Percentiles rank a stretch among this genome's conserved stretches.
These are phyloP conservation scores for Colletotrichum endophyticum DNA, from an alignment of 2,329 filamentous ascomycete genomes.

Conservation along the genomic window DNA sequence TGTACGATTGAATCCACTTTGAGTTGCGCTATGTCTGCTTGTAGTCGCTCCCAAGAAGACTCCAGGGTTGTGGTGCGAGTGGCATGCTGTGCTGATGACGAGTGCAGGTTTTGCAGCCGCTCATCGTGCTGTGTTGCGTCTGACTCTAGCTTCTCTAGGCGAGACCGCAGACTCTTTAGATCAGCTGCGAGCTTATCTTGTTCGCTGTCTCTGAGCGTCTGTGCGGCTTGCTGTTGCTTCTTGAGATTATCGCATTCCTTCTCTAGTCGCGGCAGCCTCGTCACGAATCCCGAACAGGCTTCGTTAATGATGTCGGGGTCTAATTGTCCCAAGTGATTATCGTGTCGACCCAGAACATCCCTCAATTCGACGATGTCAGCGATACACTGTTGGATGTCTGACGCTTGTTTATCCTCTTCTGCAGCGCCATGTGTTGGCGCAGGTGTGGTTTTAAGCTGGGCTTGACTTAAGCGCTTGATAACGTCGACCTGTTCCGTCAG, in stretches of 20 bases:
- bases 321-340: constrained; percentile 6
- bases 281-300: neutral
- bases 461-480: neutral
- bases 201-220: neutral
- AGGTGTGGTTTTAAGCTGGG: neutral
- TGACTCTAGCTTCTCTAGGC: neutral
- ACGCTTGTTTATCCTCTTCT: neutral
- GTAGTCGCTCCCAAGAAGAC: neutral
- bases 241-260: neutral
- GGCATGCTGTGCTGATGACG: neutral
- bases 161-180: neutral
- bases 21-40: neutral
- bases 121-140: neutral
- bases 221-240: neutral
- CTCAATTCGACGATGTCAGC: neutral
- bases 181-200: neutral
- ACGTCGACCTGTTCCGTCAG: neutral
- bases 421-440: neutral
- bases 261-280: constrained; percentile 2
- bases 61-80: neutral
- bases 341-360: neutral
- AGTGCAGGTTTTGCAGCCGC: neutral
- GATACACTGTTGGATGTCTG: neutral
- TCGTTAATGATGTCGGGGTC: constrained; percentile 6
- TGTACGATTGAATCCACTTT: neutral